These are phyloP conservation scores for Ceratobasidium sp. DNA, from an alignment of 1,284 basidiomycete genomes.

Conservation along the genomic window DNA sequence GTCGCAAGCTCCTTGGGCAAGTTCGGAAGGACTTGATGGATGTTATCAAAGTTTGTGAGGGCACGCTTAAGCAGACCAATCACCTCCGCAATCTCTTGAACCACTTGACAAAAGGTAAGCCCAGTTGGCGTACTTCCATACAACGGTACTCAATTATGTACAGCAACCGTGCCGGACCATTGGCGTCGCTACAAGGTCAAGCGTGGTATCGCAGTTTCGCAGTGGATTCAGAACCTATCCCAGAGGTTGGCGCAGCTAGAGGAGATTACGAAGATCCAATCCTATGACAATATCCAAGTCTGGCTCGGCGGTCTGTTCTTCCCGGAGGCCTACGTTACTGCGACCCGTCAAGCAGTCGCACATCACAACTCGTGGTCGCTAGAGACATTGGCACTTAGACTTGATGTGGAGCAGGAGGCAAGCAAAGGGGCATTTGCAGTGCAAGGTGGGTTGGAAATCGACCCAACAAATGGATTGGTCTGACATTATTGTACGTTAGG, in stretches of 20 bases:
- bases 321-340: conserved; percentile 95
- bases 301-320: conserved; percentile 95
- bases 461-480: not conserved
- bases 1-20: conserved; percentile 78
- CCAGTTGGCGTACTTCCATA: not conserved
- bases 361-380: conserved; percentile 92
- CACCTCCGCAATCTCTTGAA: conserved; percentile 90
- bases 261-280: conserved; percentile 75
- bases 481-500: conserved; percentile 71
- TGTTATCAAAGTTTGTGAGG: conserved; percentile 86
- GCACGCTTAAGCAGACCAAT: conserved; percentile 93
- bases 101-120: conserved; percentile 85
- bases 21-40: conserved; percentile 85
- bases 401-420: conserved; percentile 81
- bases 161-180: conserved; percentile 87
- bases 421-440: conserved; percentile 37
- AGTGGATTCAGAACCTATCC: conserved; percentile 87
- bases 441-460: conserved; percentile 25
- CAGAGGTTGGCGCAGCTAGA: conserved; percentile 85
- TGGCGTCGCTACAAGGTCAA: conserved; percentile 93
- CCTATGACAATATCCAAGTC: conserved; percentile 79
- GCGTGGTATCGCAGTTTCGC: conserved; percentile 81
- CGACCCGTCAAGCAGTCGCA: conserved; percentile 91
- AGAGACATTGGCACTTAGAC: conserved; percentile 84
- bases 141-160: conserved; percentile 24